Evolutionary conservation across 495 filamentous ascomycete species (phyloP), one percentile per base, ranked within the genome.

Genomic region (Penicillium soppii): DNA sequence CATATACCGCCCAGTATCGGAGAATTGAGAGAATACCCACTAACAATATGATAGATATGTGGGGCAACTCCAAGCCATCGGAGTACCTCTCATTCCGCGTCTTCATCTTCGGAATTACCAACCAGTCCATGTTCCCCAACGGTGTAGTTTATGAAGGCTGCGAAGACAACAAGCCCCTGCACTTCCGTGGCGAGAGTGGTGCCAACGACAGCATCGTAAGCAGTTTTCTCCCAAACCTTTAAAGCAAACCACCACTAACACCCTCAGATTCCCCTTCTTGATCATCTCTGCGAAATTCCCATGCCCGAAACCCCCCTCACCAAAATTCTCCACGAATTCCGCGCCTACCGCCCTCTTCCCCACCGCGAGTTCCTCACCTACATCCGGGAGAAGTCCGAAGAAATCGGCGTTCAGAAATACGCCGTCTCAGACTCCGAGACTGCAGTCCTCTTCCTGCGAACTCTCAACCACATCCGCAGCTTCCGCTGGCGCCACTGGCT

Each of bases 401-500:
- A 74, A 15, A 53, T 87, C 13, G 79, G 77, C 0, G 65, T 90
- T 20, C 84, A 79, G 57, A 70, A 79, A 1, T 92, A 81, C 62
- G 82, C 84, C 2, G 68, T 90, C 30, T 61, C 73, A 53, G 76
- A 77, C 44, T 72, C 67, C 38, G 69, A 70, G 43, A 75, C 70
- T 7, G 74, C 71, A 2, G 69, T 85, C 5, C 74, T 91, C 2
- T 94, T 91, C 69, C 75, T 96, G 5, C 74, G 78, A 56, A 76
- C 82, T 0, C 67, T 95, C 17, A 84, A 96, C 65, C 86, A 95
- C 65, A 88, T 96, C 9, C 83, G 91, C 43, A 89, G 91, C 59
- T 96, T 95, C 72, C 74, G 91, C 51, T 96, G 91, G 91, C 78
- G 91, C 3, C 91, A 95, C 61, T 96, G 91, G 91, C 84, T 91